Base-by-base conservation (phyloP, 192 early-diverging fungal genomes). In the Coemansia sp. region DNA sequence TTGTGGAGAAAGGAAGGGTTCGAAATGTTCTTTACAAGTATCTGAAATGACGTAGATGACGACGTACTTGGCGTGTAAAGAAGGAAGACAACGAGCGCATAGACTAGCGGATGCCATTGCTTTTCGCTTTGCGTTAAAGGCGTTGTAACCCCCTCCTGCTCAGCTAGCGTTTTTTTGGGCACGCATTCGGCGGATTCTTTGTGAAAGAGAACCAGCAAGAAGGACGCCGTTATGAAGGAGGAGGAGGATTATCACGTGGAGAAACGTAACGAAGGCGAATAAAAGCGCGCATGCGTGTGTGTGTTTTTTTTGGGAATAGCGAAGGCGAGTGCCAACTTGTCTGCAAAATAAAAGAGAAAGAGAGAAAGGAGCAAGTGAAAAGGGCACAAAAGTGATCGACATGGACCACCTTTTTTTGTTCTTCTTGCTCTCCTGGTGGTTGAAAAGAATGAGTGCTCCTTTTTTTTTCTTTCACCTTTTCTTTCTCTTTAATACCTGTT, bases 401-500 rank as follows among this genome's bases (percentile, higher is more conserved):
- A 61, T 41, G 4, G 42, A 42, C 19, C 62, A 44, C 49, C 37
- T 59, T 16, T 23, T 26, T 23, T 9, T 21, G 21, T 26, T 26
- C 11, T 12, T 45, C 9, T 12, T 9, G 9, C 7, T 9, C 52
- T 9, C 13, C 21, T 54, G 0, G 19, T 54, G 19, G 21, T 16
- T 54, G 8, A 23, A 54, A 54, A 54, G 52, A 53, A 21, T 4
- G 8, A 32, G 32, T 32, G 32, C 32, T 32, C n/a, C n/a, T 9
- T 65, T 32, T 32, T 61, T 54, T 61, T 43, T 54, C 62, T 56
- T 69, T 4, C 60, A 39, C 18, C 40, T 43, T 19, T 53, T 57
- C n/a, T 26, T 18, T 44, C 57, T 60, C 59, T 60, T 64, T 32
- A 32, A 32, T 32, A 32, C 32, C 32, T n/a, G 8, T 21, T 45